Percentiles rank a stretch among this genome's conserved stretches.
phyloP scores from a whole-genome alignment of 306 rosid species.

The barrel medic (Medicago truncatula) region DNA sequence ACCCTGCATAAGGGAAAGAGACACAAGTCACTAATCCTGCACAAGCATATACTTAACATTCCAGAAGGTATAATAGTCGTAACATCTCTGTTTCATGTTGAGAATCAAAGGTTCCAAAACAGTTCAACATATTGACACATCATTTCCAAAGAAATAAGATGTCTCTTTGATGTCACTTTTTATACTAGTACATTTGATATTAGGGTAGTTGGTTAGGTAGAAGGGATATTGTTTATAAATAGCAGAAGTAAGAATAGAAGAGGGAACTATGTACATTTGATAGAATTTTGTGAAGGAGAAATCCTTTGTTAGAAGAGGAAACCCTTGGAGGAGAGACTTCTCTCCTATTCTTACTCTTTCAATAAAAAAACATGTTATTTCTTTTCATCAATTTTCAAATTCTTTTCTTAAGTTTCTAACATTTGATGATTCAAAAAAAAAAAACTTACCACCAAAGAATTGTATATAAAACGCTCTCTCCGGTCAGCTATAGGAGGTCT shows the following conservation, averaged over 20 bases:
- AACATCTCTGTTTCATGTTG: constrained; percentile 34
- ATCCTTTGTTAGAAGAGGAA: constrained; percentile 20
- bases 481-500: constrained; percentile 96
- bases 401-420: background rate
- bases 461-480: constrained; percentile 95
- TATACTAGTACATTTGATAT: constrained; percentile 32
- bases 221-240: background rate
- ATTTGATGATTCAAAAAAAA: constrained; percentile 26
- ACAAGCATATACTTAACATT: constrained; percentile 17
- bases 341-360: background rate
- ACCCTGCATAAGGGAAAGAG: constrained; percentile 71
- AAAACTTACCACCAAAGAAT: constrained; percentile 90
- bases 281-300: constrained; percentile 1
- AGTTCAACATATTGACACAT: constrained; percentile 16
- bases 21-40: constrained; percentile 39
- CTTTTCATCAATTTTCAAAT: constrained; percentile 5
- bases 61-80: constrained; percentile 17
- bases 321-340: background rate
- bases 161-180: background rate
- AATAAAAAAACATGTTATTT: constrained; percentile 10
- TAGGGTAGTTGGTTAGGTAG: background rate
- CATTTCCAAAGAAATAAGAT: constrained; percentile 20
- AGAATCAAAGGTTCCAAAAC: constrained; percentile 21
- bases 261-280: background rate
- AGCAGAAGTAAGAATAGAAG: background rate